phyloP scores from a whole-genome alignment of 352 stramenopile genomes.

The Phytophthora hibernalis region DNA sequence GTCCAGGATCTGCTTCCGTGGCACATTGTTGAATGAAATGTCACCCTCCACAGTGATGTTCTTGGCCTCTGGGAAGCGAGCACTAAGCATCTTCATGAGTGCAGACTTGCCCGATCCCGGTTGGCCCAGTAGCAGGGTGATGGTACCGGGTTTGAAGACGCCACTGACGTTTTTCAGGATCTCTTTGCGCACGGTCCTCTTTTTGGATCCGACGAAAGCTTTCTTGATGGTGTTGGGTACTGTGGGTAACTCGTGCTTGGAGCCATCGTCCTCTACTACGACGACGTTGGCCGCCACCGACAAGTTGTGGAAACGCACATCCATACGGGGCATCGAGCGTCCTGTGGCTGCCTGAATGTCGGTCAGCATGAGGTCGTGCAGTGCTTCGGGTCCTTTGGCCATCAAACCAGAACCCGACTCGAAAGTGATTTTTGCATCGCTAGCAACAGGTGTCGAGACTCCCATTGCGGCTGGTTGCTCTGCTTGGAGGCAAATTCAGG shows the following conservation, averaged over 20 bases:
- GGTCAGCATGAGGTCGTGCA: neutral
- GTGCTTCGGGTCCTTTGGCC: neutral
- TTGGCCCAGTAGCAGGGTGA: constrained; percentile 43
- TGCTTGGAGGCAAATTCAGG: constrained; percentile 20
- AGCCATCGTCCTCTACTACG: constrained; percentile 29
- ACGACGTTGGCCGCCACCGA: constrained; percentile 43
- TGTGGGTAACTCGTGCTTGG: constrained; percentile 39
- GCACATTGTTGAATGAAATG: constrained; percentile 4
- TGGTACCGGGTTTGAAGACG: constrained; percentile 35
- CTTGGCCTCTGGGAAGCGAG: neutral
- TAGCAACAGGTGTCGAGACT: constrained; percentile 10
- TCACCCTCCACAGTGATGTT: neutral
- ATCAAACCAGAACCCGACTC: constrained; percentile 20
- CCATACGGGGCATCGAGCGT: constrained; percentile 21
- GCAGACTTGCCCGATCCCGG: constrained; percentile 1
- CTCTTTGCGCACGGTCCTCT: constrained; percentile 35
- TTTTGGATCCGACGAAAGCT: constrained; percentile 32
- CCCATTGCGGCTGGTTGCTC: constrained; percentile 10
- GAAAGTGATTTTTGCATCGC: constrained; percentile 23
- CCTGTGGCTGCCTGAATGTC: neutral
- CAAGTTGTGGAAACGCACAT: constrained; percentile 54
- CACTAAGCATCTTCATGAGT: constrained; percentile 45
- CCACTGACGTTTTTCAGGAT: constrained; percentile 48
- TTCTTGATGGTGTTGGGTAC: constrained; percentile 29
- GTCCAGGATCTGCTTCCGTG: constrained; percentile 28